Conservation (phyloP, 116 monocot species). For the Zostera marina region DNA sequence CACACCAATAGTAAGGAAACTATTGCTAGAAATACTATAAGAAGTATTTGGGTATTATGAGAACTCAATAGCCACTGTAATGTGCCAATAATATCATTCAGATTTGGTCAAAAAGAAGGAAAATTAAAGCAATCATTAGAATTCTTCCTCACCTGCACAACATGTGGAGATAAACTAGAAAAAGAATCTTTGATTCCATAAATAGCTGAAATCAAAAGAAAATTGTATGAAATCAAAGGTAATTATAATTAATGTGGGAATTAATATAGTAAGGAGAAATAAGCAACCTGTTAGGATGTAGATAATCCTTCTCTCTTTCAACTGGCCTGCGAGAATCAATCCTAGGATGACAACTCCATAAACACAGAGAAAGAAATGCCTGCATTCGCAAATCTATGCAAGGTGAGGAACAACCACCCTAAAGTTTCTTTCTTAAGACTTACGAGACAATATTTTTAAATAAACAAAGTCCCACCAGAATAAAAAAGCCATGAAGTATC, state of each 20-base stretch:
- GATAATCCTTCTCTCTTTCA: constrained; percentile 63
- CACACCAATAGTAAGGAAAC: constrained; percentile 55
- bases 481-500: constrained; percentile 83
- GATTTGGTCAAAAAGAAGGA: background rate
- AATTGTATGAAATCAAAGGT: background rate
- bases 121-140: background rate
- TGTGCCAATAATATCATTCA: background rate
- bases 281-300: constrained; percentile 70
- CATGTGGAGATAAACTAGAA: constrained; percentile 64
- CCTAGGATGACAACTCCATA: constrained; percentile 59
- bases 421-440: no score
- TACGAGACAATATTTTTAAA: no score
- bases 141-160: constrained; percentile 52
- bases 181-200: constrained; percentile 71
- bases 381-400: constrained; percentile 7
- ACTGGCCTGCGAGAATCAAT: constrained; percentile 60
- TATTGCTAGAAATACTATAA: constrained; percentile 54
- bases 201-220: constrained; percentile 38
- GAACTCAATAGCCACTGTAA: constrained; percentile 73
- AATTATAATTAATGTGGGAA: background rate
- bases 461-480: constrained; percentile 42
- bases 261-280: background rate
- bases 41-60: constrained; percentile 72
- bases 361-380: constrained; percentile 74
- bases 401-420: no score